phyloP scores from a whole-genome alignment of 2,329 filamentous ascomycete genomes.

The Alternaria triticimaculans region DNA sequence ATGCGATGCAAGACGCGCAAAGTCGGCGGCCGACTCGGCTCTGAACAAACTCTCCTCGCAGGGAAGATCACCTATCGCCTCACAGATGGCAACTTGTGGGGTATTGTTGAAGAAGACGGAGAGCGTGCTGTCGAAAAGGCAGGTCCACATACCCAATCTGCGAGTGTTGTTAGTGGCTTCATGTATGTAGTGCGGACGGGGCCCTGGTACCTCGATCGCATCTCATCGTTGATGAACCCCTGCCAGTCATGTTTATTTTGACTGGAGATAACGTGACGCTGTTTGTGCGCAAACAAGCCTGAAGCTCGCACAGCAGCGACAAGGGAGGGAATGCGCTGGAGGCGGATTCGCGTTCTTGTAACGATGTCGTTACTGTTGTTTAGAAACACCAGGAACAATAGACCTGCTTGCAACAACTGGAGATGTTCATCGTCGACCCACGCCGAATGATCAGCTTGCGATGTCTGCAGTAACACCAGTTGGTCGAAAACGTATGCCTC shows the following conservation, averaged over 20 bases:
- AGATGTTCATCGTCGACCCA: background rate
- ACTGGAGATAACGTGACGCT: background rate
- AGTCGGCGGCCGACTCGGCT: background rate
- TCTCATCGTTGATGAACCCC: background rate
- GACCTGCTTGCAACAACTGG: background rate
- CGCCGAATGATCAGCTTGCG: background rate
- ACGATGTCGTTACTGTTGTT: background rate
- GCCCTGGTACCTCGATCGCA: background rate
- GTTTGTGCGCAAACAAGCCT: background rate
- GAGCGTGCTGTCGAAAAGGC: background rate
- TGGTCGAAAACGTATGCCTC: background rate
- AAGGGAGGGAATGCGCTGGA: background rate
- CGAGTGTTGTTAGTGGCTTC: background rate
- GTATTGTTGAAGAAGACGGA: background rate
- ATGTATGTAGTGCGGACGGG: too few relatives aligned
- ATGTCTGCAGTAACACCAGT: background rate
- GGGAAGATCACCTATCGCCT: background rate
- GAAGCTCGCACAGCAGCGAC: background rate
- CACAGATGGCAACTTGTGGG: background rate
- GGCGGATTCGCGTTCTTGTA: background rate
- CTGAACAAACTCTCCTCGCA: background rate
- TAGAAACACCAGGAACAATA: background rate
- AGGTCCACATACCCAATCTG: background rate
- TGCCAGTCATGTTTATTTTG: background rate
- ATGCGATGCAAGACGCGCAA: background rate